These are phyloP conservation scores for Microthyrium microscopicum DNA, from an alignment of 2,329 filamentous ascomycete genomes.

Conservation along the genomic window DNA sequence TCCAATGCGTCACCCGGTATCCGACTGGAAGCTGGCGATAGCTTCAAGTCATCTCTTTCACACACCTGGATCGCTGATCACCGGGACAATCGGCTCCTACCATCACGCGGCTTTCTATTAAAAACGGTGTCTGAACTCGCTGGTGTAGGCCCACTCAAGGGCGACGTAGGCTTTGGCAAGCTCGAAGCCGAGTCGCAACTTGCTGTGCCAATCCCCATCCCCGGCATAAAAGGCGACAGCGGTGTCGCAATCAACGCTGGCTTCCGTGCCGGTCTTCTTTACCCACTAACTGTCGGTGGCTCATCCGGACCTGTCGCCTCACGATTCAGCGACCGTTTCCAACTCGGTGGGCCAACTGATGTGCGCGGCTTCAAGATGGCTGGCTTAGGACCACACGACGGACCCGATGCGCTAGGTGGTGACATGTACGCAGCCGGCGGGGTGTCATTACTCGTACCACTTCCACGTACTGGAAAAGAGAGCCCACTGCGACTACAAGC, in stretches of 20 bases:
- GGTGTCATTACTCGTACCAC: constrained; percentile 67
- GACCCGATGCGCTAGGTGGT: constrained; percentile 70
- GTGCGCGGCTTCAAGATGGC: constrained; percentile 85
- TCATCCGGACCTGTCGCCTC: constrained; percentile 44
- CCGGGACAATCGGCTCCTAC: constrained; percentile 72
- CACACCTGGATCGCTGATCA: constrained; percentile 68
- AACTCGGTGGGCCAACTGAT: constrained; percentile 85
- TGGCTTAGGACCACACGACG: constrained; percentile 78
- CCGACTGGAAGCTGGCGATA: constrained; percentile 73
- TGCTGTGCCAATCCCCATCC: constrained; percentile 57
- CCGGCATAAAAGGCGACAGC: constrained; percentile 49
- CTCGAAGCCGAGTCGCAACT: constrained; percentile 70
- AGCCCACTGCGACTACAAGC: constrained; percentile 75
- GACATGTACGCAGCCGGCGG: constrained; percentile 85
- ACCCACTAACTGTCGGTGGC: constrained; percentile 54
- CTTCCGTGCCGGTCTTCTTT: constrained; percentile 66
- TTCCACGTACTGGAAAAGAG: constrained; percentile 67
- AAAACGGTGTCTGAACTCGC: constrained; percentile 72
- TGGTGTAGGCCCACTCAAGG: constrained; percentile 64
- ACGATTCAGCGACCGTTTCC: constrained; percentile 84
- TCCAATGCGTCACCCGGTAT: constrained; percentile 65
- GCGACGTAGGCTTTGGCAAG: constrained; percentile 90
- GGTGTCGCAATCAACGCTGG: constrained; percentile 73
- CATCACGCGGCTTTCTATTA: constrained; percentile 63
- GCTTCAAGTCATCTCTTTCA: constrained; percentile 71